phyloP scores from a whole-genome alignment of 2,329 filamentous ascomycete species.

The Phialophora expanda region DNA sequence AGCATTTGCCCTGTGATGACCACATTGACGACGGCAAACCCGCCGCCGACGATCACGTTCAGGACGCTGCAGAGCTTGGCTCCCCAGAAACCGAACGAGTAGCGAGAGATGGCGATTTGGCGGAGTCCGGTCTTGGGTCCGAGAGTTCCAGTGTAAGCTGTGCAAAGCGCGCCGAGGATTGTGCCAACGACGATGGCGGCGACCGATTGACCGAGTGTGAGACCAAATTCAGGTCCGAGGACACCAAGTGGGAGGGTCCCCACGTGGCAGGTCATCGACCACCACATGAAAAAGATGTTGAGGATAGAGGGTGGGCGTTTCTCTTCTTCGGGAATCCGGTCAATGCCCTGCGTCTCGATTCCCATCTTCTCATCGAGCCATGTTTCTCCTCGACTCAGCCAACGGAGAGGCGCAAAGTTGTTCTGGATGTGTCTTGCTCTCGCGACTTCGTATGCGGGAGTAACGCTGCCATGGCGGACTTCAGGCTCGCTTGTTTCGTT shows the following conservation, averaged over 20 bases:
- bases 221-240: slow-evolving; percentile 56
- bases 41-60: slow-evolving; percentile 42
- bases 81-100: slow-evolving; percentile 43
- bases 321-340: slow-evolving; percentile 54
- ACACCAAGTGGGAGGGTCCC: slow-evolving; percentile 49
- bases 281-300: slow-evolving; percentile 55
- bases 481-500: slow-evolving; percentile 16
- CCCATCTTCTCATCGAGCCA: slow-evolving; percentile 54
- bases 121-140: slow-evolving; percentile 49
- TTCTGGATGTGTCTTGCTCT: slow-evolving; percentile 34
- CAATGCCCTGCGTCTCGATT: slow-evolving; percentile 56
- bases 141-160: slow-evolving; percentile 51
- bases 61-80: slow-evolving; percentile 42
- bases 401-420: slow-evolving; percentile 32
- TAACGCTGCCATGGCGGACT: slow-evolving; percentile 31
- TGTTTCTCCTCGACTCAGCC: slow-evolving; percentile 43
- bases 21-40: slow-evolving; percentile 44
- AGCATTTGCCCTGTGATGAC: slow-evolving; percentile 46
- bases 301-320: slow-evolving; percentile 50
- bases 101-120: slow-evolving; percentile 41
- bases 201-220: slow-evolving; percentile 53
- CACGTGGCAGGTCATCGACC: slow-evolving; percentile 52
- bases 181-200: slow-evolving; percentile 50
- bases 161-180: slow-evolving; percentile 49
- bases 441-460: slow-evolving; percentile 33